Conservation (phyloP, 768 basidiomycete species). For the Clathrus columnatus region DNA sequence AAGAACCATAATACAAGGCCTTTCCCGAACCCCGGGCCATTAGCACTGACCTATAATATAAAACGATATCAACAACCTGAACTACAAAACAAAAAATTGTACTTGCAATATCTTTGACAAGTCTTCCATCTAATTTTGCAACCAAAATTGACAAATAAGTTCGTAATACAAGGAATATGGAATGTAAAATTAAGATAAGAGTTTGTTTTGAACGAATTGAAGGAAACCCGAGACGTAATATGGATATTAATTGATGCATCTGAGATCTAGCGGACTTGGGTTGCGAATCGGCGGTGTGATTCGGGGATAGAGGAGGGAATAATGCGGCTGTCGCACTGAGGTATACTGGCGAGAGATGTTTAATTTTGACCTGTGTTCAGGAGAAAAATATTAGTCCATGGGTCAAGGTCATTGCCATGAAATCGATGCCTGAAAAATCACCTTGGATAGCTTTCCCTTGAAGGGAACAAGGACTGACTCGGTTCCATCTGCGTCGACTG, state of each 20-base stretch:
- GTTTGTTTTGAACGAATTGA: constrained; percentile 59
- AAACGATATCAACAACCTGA: neutral
- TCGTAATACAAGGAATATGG: constrained; percentile 74
- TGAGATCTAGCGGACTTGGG: constrained; percentile 64
- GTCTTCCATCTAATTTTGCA: constrained; percentile 79
- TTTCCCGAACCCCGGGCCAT: constrained; percentile 72
- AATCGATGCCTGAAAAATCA: constrained; percentile 28
- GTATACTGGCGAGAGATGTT: constrained; percentile 40
- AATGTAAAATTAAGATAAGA: constrained; percentile 66
- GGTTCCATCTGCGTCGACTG: constrained; percentile 46
- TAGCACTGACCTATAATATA: constrained; percentile 54
- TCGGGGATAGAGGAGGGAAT: constrained; percentile 51
- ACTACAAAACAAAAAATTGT: neutral
- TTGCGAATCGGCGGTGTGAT: constrained; percentile 27
- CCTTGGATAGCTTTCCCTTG: constrained; percentile 53
- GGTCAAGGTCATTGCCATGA: neutral
- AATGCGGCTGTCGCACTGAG: constrained; percentile 44
- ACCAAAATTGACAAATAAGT: constrained; percentile 86
- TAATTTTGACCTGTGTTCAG: constrained; percentile 31
- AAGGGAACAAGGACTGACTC: constrained; percentile 63
- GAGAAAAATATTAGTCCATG: neutral
- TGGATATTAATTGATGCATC: constrained; percentile 61
- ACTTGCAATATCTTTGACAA: constrained; percentile 76
- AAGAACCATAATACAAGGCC: constrained; percentile 86
- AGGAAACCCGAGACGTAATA: constrained; percentile 67